Evolutionary conservation across 139 green algal species (phyloP), one percentile per base, ranked within the genome.

Genomic region (Asterochloris erici): DNA sequence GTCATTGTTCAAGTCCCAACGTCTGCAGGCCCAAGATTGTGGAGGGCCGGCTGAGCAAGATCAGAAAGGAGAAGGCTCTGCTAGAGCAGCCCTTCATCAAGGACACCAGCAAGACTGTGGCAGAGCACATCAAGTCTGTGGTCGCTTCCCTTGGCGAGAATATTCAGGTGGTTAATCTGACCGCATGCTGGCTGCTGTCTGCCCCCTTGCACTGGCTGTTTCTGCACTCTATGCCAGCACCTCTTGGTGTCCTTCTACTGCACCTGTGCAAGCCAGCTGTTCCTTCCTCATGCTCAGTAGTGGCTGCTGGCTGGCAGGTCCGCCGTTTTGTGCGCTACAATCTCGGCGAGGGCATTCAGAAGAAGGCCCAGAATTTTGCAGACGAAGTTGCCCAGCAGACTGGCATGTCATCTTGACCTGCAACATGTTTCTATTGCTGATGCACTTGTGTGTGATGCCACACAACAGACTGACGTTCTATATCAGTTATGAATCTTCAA

Each of bases 261-360:
- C 21, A 24, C 66, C 66, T 26, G 66, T 71, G 4, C 66, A 26
- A 11, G 54, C 12, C 60, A 73, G 60, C n/a, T 73, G 23, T 24
- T n/a, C 14, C 62, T 74, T 24, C 27, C 12, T 68, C 62, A n/a
- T 71, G 21, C 19, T 76, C 14, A 23, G 11, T 26, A 14, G 1
- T 69, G 47, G 21, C 23, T 80, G 11, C 79, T 54, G 38, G 38
- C 38, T 54, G 38, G 63, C 87, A 90, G 83, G 83, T 96, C 15
- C 90, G 94, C 54, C 91, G 97, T 63, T 99, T 99, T 82, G 78
- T 84, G 26, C 90, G 94, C 29, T 99, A 92, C 83, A 90, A 93
- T 74, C 91, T 99, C 26, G 97, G 97, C 10, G 97, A 99, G 90
- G 97, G 97, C 76, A 91, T 99, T 27, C 95, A 98, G 89, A 99